phyloP scores from a whole-genome alignment of 257 asterid species.

The Paulownia fortunei region DNA sequence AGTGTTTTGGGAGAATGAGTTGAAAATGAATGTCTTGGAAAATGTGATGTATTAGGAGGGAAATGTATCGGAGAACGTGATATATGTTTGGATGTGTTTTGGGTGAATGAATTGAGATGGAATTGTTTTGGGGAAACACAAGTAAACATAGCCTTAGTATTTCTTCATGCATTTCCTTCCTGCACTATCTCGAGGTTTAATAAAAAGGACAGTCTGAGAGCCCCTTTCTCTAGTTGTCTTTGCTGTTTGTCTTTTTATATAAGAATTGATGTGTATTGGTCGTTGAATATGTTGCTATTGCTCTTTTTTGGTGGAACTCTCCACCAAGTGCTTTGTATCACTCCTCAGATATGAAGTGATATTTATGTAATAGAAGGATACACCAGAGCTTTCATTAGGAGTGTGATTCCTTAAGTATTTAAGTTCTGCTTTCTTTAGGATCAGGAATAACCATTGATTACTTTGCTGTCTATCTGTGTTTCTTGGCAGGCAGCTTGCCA shows the following conservation, averaged over 20 bases:
- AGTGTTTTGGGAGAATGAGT: too few relatives aligned
- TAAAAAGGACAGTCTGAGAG: not conserved
- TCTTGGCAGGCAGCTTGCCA: constrained; percentile 83
- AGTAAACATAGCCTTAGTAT: too few relatives aligned
- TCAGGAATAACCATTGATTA: constrained; percentile 19
- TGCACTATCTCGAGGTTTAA: not conserved
- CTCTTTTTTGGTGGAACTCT: not conserved
- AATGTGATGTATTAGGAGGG: too few relatives aligned
- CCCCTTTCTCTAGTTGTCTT: not conserved
- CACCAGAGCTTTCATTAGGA: constrained; percentile 1
- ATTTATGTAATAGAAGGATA: constrained; percentile 2
- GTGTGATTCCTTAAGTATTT: constrained; percentile 14
- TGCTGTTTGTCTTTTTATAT: constrained; percentile 3
- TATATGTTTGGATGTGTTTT: too few relatives aligned
- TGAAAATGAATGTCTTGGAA: too few relatives aligned
- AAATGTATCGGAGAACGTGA: too few relatives aligned
- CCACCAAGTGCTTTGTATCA: not conserved
- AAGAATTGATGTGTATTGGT: not conserved
- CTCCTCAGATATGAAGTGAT: not conserved
- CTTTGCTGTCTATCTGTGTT: constrained; percentile 37
- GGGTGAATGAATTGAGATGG: too few relatives aligned
- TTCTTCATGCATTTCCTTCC: not conserved
- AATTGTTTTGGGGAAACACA: too few relatives aligned
- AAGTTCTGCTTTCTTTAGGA: constrained; percentile 22
- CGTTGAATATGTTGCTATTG: not conserved